Conservation (phyloP, 306 rosid species). For the Coriaria nepalensis region DNA sequence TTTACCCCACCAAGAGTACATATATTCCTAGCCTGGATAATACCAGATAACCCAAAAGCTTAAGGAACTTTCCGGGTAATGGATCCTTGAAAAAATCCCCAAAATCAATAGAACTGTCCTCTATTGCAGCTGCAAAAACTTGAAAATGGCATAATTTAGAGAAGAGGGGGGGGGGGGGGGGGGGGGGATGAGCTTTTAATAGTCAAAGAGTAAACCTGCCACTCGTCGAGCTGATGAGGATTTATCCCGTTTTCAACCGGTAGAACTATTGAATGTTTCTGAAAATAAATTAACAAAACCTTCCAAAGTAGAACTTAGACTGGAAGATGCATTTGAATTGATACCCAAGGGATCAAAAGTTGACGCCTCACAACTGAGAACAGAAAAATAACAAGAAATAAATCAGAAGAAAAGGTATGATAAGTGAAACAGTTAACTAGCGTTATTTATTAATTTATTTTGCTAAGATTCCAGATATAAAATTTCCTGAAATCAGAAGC, state of each 20-base stretch:
- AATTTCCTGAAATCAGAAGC: too few species aligned
- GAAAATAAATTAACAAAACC: conserved; percentile 31
- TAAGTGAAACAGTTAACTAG: too few species aligned
- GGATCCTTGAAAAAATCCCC: conserved; percentile 96
- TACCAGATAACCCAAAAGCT: conserved; percentile 74
- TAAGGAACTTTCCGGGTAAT: conserved; percentile 82
- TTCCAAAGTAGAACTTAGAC: conserved; percentile 41
- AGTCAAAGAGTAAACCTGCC: conserved; percentile 49
- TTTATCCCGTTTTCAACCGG: conserved; percentile 57
- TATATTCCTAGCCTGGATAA: conserved; percentile 84
- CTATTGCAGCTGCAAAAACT: conserved; percentile 70
- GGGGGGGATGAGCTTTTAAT: too few species aligned
- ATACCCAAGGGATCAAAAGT: conserved; percentile 78
- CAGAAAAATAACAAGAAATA: too few species aligned
- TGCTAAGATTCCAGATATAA: too few species aligned
- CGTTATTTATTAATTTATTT: too few species aligned
- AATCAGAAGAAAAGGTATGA: too few species aligned
- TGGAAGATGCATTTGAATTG: conserved; percentile 40
- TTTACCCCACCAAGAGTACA: conserved; percentile 87
- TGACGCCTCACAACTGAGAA: conserved; percentile 40
- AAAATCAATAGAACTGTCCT: conserved; percentile 84
- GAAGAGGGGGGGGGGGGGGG: too few species aligned
- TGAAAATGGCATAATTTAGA: conserved; percentile 16
- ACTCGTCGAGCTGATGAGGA: conserved; percentile 59
- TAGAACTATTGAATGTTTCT: conserved; percentile 44